phyloP scores from a whole-genome alignment of 805 yeast genomes.

The Yarrowia yakushimensis region DNA sequence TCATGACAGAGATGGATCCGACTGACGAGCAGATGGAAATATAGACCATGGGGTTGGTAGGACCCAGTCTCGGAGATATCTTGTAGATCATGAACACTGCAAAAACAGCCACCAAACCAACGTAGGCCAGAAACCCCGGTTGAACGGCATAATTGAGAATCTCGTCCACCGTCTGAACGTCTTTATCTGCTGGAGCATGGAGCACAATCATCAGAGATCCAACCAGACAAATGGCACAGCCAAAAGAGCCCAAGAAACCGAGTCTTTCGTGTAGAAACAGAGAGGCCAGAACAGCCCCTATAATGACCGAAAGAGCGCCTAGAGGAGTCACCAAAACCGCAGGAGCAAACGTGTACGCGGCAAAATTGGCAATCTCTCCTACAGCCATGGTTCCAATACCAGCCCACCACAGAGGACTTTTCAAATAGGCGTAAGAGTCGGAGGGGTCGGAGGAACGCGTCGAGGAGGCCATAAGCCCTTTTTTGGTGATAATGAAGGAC shows the following conservation, averaged over 20 bases:
- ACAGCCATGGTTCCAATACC: constrained; percentile 86
- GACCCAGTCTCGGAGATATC: constrained; percentile 77
- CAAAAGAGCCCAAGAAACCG: constrained; percentile 84
- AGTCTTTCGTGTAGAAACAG: constrained; percentile 78
- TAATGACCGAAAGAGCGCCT: constrained; percentile 85
- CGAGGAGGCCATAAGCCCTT: constrained; percentile 69
- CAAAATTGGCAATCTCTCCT: constrained; percentile 89
- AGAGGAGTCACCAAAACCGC: constrained; percentile 88
- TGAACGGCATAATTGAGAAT: constrained; percentile 73
- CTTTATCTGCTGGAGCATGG: constrained; percentile 92
- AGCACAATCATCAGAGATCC: constrained; percentile 87
- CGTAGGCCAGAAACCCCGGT: constrained; percentile 68
- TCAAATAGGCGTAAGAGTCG: constrained; percentile 73
- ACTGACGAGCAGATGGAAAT: constrained; percentile 85
- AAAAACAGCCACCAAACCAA: constrained; percentile 60
- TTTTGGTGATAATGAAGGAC: constrained; percentile 83
- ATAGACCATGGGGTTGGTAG: constrained; percentile 80
- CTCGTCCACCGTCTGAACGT: constrained; percentile 82
- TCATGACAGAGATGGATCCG: constrained; percentile 86
- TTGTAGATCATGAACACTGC: constrained; percentile 75
- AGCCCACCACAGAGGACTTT: constrained; percentile 90
- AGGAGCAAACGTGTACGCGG: constrained; percentile 94
- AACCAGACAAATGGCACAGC: constrained; percentile 84
- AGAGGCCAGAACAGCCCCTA: constrained; percentile 88
- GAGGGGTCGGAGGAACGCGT: constrained; percentile 57